Base-by-base conservation (phyloP, 192 early-diverging fungal genomes). In the Backusella tuberculispora region DNA sequence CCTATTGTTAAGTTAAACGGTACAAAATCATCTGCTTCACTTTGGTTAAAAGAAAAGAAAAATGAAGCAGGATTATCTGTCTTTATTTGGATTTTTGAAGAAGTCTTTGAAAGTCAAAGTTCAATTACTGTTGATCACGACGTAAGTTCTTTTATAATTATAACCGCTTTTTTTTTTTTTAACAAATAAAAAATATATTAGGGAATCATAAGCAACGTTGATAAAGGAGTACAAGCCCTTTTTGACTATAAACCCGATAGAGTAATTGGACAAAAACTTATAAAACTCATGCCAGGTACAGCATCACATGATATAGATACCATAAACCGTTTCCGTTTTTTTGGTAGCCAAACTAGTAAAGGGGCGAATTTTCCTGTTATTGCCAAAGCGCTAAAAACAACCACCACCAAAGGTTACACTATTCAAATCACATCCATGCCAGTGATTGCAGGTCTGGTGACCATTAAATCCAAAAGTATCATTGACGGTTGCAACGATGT, bases 61-160 rank as follows among this genome's bases (percentile, higher is more conserved):
- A 85, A 83, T 56, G 74, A 80, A 40, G 14, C 74, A 71, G 88
- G 84, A 1, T 72, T 79, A 41, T 68, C 79, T 6, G 74, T 90
- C 17, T 84, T 84, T 24, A 90, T 90, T n/a, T 90, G 89, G 89
- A 87, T 90, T 42, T 86, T 90, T 76, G 88, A 90, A 74, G 85
- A 89, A 67, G 88, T 89, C 26, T 76, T 81, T 48, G 86, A 89
- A 72, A 76, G 44, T 34, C 48, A 72, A 44, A 71, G 73, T 34
- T 68, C 37, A 37, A 43, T 75, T 24, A 19, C 47, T 19, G 47
- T 79, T 6, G 69, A 74, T 70, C 29, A 47, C 14, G 15, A 68
- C n/a, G 74, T 76, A 76, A 56, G 64, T 10, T n/a, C 21, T 66
- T 8, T n/a, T 69, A 19, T 44, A 47, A 47, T 15, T 34, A 15